These are phyloP conservation scores for Marchantia polymorpha DNA, from an alignment of 225 moss, liverwort and hornwort genomes.

Conservation along the genomic window DNA sequence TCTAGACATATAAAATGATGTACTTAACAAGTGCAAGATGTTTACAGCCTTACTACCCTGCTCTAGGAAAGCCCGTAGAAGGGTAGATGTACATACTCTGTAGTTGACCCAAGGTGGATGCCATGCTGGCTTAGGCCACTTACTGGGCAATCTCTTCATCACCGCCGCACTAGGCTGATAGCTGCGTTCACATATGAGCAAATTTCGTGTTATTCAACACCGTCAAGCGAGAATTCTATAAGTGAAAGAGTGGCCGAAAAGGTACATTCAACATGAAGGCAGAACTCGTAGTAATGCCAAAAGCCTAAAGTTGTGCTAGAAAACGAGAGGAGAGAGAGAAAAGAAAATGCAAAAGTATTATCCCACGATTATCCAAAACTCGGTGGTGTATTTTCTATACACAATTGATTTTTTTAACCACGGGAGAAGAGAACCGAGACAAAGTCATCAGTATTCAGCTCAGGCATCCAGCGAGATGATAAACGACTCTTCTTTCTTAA, in stretches of 20 bases:
- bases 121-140: constrained; percentile 98
- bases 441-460: no score
- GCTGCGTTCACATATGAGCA: constrained; percentile 29
- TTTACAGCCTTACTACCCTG: not conserved
- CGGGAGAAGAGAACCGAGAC: no score
- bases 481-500: no score
- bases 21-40: no score
- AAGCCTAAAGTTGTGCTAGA: no score
- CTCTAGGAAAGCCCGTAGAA: not conserved
- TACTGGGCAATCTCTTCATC: constrained; percentile 94
- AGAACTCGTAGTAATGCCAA: not conserved
- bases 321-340: no score
- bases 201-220: not conserved
- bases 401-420: no score
- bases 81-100: constrained; percentile 50
- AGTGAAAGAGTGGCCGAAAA: not conserved
- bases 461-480: no score
- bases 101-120: constrained; percentile 99
- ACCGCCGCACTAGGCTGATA: constrained; percentile 91
- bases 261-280: not conserved
- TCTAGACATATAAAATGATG: no score
- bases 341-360: no score
- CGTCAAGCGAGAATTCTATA: not conserved
- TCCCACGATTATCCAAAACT: no score
- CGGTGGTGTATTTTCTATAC: no score